Percentiles rank a stretch among this genome's conserved stretches.
Conservation (phyloP, 2,329 filamentous ascomycete species). For the Lasiodiplodia hormozganensis region DNA sequence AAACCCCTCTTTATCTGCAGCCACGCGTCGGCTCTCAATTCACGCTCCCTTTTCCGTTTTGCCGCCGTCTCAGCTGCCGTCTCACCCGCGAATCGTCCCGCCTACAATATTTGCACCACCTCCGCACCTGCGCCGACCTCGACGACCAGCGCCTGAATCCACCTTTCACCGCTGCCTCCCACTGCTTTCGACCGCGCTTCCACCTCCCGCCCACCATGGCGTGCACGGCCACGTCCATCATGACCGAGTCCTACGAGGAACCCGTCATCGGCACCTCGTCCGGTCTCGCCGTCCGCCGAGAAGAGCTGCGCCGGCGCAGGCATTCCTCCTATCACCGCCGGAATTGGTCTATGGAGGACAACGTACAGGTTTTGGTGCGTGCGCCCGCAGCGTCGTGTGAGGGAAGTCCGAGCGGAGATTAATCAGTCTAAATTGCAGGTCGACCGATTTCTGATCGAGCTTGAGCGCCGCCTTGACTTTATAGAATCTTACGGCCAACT, state of each 20-base stretch:
- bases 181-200: not conserved
- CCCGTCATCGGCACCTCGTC: conserved; percentile 50
- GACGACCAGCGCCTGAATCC: not conserved
- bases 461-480: conserved; percentile 85
- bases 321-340: conserved; percentile 56
- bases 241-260: conserved; percentile 51
- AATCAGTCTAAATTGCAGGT: conserved; percentile 58
- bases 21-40: conserved; percentile 4
- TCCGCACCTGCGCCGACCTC: not conserved
- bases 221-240: conserved; percentile 33
- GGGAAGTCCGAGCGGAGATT: conserved; percentile 31
- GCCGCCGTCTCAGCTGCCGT: conserved; percentile 3
- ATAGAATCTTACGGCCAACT: conserved; percentile 87
- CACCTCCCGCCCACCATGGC: conserved; percentile 35
- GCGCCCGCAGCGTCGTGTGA: conserved; percentile 19
- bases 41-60: conserved; percentile 6
- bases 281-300: conserved; percentile 40
- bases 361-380: conserved; percentile 53
- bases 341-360: conserved; percentile 55
- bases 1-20: conserved; percentile 1
- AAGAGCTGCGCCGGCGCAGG: conserved; percentile 49
- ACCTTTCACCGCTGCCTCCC: not conserved
- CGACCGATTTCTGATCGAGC: conserved; percentile 81
- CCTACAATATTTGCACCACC: conserved; percentile 12
- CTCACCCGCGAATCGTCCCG: conserved; percentile 1